These are phyloP conservation scores for Ustilago nuda DNA, from an alignment of 1,284 basidiomycete genomes.

Conservation along the genomic window DNA sequence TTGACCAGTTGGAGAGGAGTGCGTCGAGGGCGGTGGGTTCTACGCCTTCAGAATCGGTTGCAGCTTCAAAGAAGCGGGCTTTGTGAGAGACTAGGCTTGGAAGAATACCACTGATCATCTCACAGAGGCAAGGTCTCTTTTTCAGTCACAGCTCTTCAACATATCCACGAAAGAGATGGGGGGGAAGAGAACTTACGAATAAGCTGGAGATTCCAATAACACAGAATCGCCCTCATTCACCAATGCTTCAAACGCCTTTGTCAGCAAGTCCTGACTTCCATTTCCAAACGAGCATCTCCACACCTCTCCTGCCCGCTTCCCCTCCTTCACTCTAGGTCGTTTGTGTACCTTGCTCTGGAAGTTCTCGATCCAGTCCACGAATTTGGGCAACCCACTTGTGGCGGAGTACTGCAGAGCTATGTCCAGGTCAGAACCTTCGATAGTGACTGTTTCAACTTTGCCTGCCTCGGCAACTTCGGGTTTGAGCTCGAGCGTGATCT, in stretches of 20 bases:
- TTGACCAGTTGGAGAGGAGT: slow-evolving; percentile 80
- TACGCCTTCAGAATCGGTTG: slow-evolving; percentile 83
- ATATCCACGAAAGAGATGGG: neutral
- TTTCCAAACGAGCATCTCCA: slow-evolving; percentile 77
- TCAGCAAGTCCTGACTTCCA: slow-evolving; percentile 88
- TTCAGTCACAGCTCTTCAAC: neutral
- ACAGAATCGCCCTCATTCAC: slow-evolving; percentile 84
- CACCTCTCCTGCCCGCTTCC: slow-evolving; percentile 70
- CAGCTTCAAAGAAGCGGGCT: slow-evolving; percentile 73
- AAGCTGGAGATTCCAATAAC: slow-evolving; percentile 86
- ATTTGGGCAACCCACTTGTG: slow-evolving; percentile 78
- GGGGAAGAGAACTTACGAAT: slow-evolving; percentile 72
- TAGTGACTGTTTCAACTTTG: slow-evolving; percentile 53
- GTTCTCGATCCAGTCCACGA: slow-evolving; percentile 76
- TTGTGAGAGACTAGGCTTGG: slow-evolving; percentile 54
- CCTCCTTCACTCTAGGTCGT: slow-evolving; percentile 55
- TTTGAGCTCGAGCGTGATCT: slow-evolving; percentile 74
- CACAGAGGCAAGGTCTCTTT: neutral
- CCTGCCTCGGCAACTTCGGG: slow-evolving; percentile 44
- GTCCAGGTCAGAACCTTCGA: slow-evolving; percentile 67
- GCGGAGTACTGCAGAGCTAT: slow-evolving; percentile 73
- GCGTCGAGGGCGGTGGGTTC: slow-evolving; percentile 76
- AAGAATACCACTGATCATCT: slow-evolving; percentile 48
- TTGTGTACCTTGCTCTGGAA: slow-evolving; percentile 75
- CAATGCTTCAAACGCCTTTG: slow-evolving; percentile 76